Percentiles rank a stretch among this genome's conserved stretches.
phyloP scores from a whole-genome alignment of 345 rosid species.

The Syzygium jambos region DNA sequence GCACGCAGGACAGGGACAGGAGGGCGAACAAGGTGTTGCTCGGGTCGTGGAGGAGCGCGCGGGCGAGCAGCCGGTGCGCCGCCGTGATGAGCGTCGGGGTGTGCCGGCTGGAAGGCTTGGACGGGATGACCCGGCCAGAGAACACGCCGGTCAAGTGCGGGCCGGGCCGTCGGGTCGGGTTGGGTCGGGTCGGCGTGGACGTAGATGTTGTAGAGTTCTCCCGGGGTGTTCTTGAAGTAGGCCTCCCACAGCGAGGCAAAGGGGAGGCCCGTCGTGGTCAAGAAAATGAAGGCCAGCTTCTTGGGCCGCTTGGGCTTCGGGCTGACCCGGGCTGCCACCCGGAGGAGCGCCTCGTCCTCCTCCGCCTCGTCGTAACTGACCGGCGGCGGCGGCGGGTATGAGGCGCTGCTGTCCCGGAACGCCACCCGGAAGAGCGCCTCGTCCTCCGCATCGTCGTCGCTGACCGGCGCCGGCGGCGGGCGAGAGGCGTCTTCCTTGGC shows the following conservation, averaged over 20 bases:
- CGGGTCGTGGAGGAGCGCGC: constrained; percentile 58
- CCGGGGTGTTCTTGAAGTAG: constrained; percentile 32
- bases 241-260: constrained; percentile 63
- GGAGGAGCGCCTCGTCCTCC: constrained; percentile 41
- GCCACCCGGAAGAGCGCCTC: constrained; percentile 24
- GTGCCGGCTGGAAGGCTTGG: constrained; percentile 35
- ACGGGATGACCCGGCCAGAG: constrained; percentile 36
- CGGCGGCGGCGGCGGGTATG: constrained; percentile 7
- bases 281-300: constrained; percentile 67
- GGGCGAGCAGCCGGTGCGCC: constrained; percentile 59
- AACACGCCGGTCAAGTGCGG: constrained; percentile 55
- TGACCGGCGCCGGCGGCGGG: no score
- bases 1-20: constrained; percentile 63
- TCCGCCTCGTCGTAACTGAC: constrained; percentile 18
- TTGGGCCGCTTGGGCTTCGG: constrained; percentile 20
- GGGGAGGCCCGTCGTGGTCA: constrained; percentile 57
- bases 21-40: constrained; percentile 57
- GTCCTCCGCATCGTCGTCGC: constrained; percentile 25
- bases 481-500: background rate
- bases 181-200: constrained; percentile 63
- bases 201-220: constrained; percentile 46
- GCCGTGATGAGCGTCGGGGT: constrained; percentile 63
- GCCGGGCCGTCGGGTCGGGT: constrained; percentile 24
- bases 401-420: no score
- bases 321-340: constrained; percentile 35